Evolutionary conservation across 495 filamentous ascomycete species (phyloP), one percentile per base, ranked within the genome.

Genomic region (Terfezia claveryi): DNA sequence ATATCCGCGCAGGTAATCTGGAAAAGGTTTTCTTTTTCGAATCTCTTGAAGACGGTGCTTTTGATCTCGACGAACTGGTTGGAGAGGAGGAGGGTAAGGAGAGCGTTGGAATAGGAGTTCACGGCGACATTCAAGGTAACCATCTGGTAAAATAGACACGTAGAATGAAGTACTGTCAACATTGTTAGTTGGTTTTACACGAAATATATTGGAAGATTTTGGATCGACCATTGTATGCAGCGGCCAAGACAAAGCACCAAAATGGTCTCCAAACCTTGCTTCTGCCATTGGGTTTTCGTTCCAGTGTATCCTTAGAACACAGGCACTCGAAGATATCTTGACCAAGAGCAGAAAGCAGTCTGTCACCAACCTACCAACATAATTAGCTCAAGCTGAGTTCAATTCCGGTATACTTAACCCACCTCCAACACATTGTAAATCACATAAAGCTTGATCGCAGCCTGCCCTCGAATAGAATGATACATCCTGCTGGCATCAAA

Each of bases 61-160:
- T 96, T 98, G 73, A 98, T 94, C 71, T 98, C 91, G 27, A 95
- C 91, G 59, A 98, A 98, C 65, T 95, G 89, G 62, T 94, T 94
- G 0, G 85, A 92, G 61, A 98, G 72, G 1, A 98, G 71, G 0
- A 99, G 78, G 0, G 89, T 94, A 44, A 96, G 72, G 7, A 99
- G 72, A 0, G 91, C 88, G 60, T 99, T 99, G 10, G 87, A 94
- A 67, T 96, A 99, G 0, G 89, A 94, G 67, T 99, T 99, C 58
- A 99, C 89, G 8, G 91, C 91, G 9, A 98, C 92, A 62, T 98
- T 96, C 54, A 98, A 75, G 0, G 91, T 91, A 64, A 96, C 91
- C 41, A 95, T 92, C 64, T 96, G 89, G 68, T 92, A 95, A 68
- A 96, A 96, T 0, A 98, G 71, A 2, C 83, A 80, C 0, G 84